Conservation (phyloP, 2,329 filamentous ascomycete genomes). For the Rosellinia necatrix region DNA sequence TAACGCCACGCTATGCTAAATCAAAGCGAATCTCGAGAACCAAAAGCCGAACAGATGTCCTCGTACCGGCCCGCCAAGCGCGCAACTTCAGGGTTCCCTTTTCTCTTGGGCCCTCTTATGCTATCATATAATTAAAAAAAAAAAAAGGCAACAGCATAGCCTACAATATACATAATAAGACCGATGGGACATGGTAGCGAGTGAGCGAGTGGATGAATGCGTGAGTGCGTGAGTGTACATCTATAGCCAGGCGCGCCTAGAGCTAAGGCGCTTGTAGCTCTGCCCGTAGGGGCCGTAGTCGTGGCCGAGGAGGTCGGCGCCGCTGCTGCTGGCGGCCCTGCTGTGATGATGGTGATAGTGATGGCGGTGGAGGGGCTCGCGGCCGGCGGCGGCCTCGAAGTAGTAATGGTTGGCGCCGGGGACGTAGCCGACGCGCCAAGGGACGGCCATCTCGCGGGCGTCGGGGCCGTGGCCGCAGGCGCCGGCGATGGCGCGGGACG, state of each 20-base stretch:
- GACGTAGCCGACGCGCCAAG: conserved; percentile 35
- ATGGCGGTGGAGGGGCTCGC: conserved; percentile 1
- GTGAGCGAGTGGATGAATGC: too few relatives aligned
- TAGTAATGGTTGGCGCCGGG: conserved; percentile 38
- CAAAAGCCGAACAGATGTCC: neutral
- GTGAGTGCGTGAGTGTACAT: too few relatives aligned
- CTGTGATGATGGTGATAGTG: conserved; percentile 19
- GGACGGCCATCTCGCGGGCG: conserved; percentile 27
- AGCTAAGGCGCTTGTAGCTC: conserved; percentile 35
- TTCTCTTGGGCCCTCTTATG: too few relatives aligned
- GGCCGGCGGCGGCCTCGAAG: conserved; percentile 32
- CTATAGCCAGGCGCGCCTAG: conserved; percentile 28
- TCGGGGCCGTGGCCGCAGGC: conserved; percentile 38
- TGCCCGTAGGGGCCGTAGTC: conserved; percentile 11
- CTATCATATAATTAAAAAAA: too few relatives aligned
- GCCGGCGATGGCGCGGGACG: conserved; percentile 33
- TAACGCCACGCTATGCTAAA: neutral
- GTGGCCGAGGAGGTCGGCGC: conserved; percentile 4
- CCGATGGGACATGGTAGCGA: too few relatives aligned
- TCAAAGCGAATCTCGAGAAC: neutral
- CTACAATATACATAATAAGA: too few relatives aligned
- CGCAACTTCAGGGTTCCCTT: too few relatives aligned
- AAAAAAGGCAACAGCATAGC: too few relatives aligned
- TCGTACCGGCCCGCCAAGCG: too few relatives aligned
- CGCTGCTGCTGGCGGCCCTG: too few relatives aligned